Conservation (phyloP, 164 flowering plant genomes). For the Aristolochia californica region DNA sequence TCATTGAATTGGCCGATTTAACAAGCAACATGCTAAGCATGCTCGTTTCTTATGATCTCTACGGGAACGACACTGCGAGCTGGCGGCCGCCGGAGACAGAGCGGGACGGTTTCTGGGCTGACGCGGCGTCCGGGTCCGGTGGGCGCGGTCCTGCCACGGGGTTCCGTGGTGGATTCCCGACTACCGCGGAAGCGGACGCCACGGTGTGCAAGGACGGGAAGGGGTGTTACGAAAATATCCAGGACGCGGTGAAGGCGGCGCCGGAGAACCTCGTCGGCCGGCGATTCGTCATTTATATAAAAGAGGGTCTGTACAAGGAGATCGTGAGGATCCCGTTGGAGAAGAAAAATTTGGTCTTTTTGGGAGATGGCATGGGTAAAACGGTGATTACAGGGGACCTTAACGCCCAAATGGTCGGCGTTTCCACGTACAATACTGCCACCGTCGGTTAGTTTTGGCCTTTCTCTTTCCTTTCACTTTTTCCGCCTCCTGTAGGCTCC, state of each 20-base stretch:
- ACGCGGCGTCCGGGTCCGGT: slow-evolving; percentile 10
- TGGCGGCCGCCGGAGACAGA: slow-evolving; percentile 83
- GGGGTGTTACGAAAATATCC: slow-evolving; percentile 35
- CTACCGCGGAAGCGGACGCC: slow-evolving; percentile 25
- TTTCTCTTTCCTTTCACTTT: background rate
- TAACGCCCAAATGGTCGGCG: slow-evolving; percentile 35
- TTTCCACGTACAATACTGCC: slow-evolving; percentile 67
- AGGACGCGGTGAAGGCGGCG: slow-evolving; percentile 67
- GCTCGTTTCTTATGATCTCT: slow-evolving; percentile 44
- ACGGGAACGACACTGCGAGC: slow-evolving; percentile 28
- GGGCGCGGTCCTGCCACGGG: slow-evolving; percentile 2
- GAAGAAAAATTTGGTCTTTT: slow-evolving; percentile 69
- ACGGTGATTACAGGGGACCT: slow-evolving; percentile 72
- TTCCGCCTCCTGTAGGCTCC: background rate
- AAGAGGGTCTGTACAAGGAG: slow-evolving; percentile 71
- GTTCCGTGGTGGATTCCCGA: slow-evolving; percentile 16
- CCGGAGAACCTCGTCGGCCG: slow-evolving; percentile 25
- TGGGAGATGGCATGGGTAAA: slow-evolving; percentile 90
- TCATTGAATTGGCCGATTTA: slow-evolving; percentile 20
- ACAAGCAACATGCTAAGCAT: slow-evolving; percentile 65
- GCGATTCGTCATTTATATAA: slow-evolving; percentile 57
- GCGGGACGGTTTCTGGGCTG: slow-evolving; percentile 75
- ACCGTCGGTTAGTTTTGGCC: slow-evolving; percentile 56
- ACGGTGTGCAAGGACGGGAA: slow-evolving; percentile 57
- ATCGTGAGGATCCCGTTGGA: slow-evolving; percentile 53